Conservation (phyloP, 495 filamentous ascomycete genomes). For the Hyaloscypha hepaticicola region DNA sequence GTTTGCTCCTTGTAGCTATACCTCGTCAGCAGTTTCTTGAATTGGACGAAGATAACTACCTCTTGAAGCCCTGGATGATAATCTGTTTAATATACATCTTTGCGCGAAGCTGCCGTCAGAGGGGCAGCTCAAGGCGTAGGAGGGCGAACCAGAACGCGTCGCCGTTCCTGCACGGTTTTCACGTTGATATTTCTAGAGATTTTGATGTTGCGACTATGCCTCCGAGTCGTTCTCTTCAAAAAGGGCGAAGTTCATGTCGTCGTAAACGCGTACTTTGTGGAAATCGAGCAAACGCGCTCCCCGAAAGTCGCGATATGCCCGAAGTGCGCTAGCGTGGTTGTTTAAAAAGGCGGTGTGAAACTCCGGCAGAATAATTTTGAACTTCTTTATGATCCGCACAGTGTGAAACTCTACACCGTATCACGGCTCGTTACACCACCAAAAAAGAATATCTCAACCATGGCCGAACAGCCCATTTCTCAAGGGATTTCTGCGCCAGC, state of each 20-base stretch:
- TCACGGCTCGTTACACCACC: neutral
- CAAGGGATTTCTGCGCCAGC: conserved; percentile 29
- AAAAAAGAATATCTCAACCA: conserved; percentile 11
- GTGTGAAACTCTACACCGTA: neutral
- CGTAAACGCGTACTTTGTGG: neutral
- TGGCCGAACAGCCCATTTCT: conserved; percentile 32
- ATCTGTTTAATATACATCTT: conserved; percentile 99
- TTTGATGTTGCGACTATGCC: neutral
- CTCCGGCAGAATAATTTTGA: neutral
- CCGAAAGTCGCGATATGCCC: neutral
- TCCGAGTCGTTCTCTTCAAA: neutral
- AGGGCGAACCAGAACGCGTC: conserved; percentile 9
- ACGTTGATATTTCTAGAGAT: neutral
- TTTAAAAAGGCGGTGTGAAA: neutral
- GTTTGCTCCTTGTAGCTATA: conserved; percentile 98
- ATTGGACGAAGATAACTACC: conserved; percentile 52
- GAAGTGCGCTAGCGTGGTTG: neutral
- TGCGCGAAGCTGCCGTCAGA: conserved; percentile 12
- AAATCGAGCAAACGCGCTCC: neutral
- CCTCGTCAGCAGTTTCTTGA: conserved; percentile 18
- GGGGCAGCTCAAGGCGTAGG: conserved; percentile 9
- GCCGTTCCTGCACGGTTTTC: neutral
- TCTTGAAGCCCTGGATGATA: conserved; percentile 99
- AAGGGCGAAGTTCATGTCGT: conserved; percentile 3
- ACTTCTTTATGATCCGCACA: neutral